Evolutionary conservation across 148 eudicot species (phyloP).

Genomic region (Hydrangea macrophylla): DNA sequence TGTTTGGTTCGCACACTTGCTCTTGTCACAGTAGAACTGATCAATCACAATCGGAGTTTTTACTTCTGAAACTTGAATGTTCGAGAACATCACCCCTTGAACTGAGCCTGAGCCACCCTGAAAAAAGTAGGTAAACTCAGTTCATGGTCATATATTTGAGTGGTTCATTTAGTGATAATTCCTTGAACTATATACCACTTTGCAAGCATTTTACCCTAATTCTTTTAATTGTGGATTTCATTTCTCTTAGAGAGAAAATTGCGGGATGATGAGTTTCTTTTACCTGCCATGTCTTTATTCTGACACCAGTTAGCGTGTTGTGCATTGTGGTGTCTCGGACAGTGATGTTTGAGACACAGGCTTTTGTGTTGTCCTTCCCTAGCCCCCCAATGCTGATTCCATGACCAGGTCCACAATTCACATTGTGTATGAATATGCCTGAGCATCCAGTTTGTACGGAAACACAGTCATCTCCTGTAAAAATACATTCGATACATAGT

Average conservation of each 20-base stretch:
- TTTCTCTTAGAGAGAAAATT: background rate
- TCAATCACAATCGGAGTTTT: constrained; percentile 26
- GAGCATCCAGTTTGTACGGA: constrained; percentile 41
- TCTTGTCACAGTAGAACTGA: constrained; percentile 27
- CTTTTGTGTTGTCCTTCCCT: constrained; percentile 29
- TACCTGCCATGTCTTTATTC: constrained; percentile 49
- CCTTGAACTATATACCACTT: no score
- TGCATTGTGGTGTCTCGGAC: constrained; percentile 25
- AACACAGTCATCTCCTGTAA: constrained; percentile 37
- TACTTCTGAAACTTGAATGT: constrained; percentile 31
- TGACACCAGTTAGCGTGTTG: constrained; percentile 30
- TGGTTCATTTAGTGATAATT: background rate
- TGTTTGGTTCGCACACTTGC: constrained; percentile 20
- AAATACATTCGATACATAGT: background rate
- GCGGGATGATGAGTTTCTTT: background rate
- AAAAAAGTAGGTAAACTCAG: background rate
- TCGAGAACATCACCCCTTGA: constrained; percentile 27
- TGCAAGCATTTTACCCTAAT: no score
- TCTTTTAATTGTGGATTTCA: background rate
- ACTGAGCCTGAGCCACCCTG: constrained; percentile 40
- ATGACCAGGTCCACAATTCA: constrained; percentile 39
- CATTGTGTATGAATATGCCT: constrained; percentile 20
- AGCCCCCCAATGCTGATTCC: constrained; percentile 40
- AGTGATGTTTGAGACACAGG: constrained; percentile 33
- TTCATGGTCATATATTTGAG: background rate